Base-by-base conservation (phyloP, 1,139 yeast genomes). In the Suhomyces guaymorum region DNA sequence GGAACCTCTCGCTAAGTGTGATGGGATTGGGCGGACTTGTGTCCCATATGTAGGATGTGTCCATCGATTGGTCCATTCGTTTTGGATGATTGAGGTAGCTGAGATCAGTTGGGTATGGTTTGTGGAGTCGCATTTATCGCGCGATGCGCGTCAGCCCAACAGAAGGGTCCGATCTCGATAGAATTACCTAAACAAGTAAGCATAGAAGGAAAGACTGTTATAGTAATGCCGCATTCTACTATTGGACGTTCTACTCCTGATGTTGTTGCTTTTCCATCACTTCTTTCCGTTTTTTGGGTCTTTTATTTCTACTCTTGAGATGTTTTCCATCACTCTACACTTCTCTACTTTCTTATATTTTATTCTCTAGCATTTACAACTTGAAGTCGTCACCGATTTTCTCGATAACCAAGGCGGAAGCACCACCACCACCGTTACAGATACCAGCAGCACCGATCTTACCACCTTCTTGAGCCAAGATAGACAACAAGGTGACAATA, bases 401-500 rank as follows among this genome's bases (percentile, higher is more conserved):
- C 66, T 85, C 90, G 49, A 87, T 73, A 43, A 87, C 84, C 49
- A 87, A 65, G 23, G 95, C 80, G 40, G 95, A 83, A 39, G 97
- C 97, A 61, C 97, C 97, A 61, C 98, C 98, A 56, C 98, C 98
- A 72, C 98, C 97, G 65, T 92, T 92, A 75, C 97, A 92, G 60
- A 92, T 83, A 62, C 87, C 96, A 53, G 96, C 96, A 49, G 80
- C 88, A 61, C 98, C 98, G 51, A 81, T 66, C 70, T 82, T 88
- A 57, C 97, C 97, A 42, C 74, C 75, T 65, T 83, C 92, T 68
- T 89, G 96, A 27, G 66, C 51, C 58, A 92, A 76, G 10, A 89
- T 82, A 38, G 84, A 76, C 43, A 81, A 61, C 63, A 92, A 75
- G 30, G 97, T 92, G 49, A 86, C 88, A 41, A 90, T 77, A 55